Base-by-base conservation (phyloP, 495 filamentous ascomycete species). In the Talaromyces borbonicus region DNA sequence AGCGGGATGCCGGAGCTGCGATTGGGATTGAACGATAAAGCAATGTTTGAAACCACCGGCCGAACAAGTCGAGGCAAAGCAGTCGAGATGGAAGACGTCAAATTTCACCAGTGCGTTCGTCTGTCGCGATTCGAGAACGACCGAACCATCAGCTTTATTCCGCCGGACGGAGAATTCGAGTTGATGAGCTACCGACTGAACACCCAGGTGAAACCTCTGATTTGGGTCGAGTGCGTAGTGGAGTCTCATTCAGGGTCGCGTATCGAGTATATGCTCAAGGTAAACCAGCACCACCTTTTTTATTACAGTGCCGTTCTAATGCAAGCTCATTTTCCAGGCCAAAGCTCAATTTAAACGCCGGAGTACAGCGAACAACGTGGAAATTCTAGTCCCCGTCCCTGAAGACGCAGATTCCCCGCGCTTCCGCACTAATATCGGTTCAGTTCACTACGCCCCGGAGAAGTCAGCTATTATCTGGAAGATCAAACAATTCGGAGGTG, bases 41-140 rank as follows among this genome's bases (percentile, higher is more conserved):
- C 86, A 55, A 99, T 99, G 93, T 99, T 99, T 58, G 93, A 99
- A 69, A 92, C 87, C 24, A 99, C 93, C 7, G 93, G 93, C 11
- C 77, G 93, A 43, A 89, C 93, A 7, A 95, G 89, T 42, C 69
- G 93, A 58, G 93, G 93, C 40, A 99, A 99, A 66, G 86, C 92
- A 8, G 90, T 99, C 44, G 93, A 99, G 66, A 99, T 99, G 93
- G 93, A 99, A 64, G 93, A 99, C 52, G 93, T 99, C 58, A 99
- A 97, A 58, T 99, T 99, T 66, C 93, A 99, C 67, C 93, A 99
- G 61, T 99, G 93, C 65, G 93, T 99, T 48, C 81, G 93, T 52
- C 68, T 99, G 47, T 90, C 86, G 16, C 75, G 93, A 22, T 99
- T 99, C 69, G 93, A 99, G 65, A 99, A 97, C 57, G 93, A 99